phyloP scores from a whole-genome alignment of 805 yeast species.

The Schwanniomyces occidentalis region DNA sequence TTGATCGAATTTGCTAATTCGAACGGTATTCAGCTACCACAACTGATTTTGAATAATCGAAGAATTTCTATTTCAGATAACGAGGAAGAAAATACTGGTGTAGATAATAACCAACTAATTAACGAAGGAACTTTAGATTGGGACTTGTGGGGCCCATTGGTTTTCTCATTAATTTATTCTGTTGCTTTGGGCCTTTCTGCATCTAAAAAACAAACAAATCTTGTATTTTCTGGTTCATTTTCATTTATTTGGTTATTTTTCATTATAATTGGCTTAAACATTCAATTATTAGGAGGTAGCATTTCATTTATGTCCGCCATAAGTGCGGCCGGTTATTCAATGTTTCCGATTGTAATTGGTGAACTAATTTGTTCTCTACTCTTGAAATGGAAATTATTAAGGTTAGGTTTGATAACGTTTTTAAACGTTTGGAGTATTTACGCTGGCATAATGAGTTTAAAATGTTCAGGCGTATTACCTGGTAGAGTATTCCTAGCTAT shows the following conservation, averaged over 20 bases:
- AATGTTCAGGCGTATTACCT: constrained; percentile 65
- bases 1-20: constrained; percentile 34
- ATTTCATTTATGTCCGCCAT: constrained; percentile 68
- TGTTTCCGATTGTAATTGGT: constrained; percentile 63
- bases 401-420: constrained; percentile 47
- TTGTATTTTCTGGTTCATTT: constrained; percentile 64
- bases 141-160: constrained; percentile 74
- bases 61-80: constrained; percentile 29
- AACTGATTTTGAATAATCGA: constrained; percentile 27
- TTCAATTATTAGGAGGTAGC: constrained; percentile 61
- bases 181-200: constrained; percentile 52
- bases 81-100: constrained; percentile 33
- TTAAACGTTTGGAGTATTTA: constrained; percentile 63
- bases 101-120: constrained; percentile 13
- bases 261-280: constrained; percentile 60
- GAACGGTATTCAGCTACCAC: constrained; percentile 38
- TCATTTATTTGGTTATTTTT: constrained; percentile 64
- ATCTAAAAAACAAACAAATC: constrained; percentile 44
- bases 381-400: constrained; percentile 47
- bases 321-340: constrained; percentile 68
- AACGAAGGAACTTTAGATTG: constrained; percentile 41
- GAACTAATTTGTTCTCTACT: constrained; percentile 48
- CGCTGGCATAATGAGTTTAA: constrained; percentile 61
- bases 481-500: constrained; percentile 62
- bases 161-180: constrained; percentile 58